phyloP scores from a whole-genome alignment of 1,139 yeast species.

The Geotrichum restrictum region DNA sequence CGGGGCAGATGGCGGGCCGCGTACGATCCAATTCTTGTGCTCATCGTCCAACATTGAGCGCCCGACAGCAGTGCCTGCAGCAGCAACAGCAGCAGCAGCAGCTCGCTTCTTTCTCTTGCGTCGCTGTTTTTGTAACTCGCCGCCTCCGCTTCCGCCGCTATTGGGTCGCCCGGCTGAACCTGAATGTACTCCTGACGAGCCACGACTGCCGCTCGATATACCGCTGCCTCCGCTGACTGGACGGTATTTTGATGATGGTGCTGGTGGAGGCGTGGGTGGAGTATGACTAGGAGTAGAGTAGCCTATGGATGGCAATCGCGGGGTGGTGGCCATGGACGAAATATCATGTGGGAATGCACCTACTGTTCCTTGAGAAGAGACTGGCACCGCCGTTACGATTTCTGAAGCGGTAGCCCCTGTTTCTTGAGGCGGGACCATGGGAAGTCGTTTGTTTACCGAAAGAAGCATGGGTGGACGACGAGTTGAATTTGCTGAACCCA shows the following conservation, averaged over 20 bases:
- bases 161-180: no score
- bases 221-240: background rate
- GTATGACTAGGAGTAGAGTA: conserved; percentile 13
- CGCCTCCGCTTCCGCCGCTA: no score
- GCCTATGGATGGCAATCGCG: background rate
- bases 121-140: no score
- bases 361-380: background rate
- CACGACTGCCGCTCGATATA: background rate
- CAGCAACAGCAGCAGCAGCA: no score
- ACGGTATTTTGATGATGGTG: background rate
- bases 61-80: no score
- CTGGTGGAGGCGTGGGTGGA: conserved; percentile 13
- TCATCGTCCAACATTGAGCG: no score
- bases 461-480: conserved; percentile 14
- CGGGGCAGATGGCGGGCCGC: no score
- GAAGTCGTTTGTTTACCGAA: conserved; percentile 13
- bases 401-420: no score
- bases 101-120: no score
- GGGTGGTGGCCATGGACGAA: conserved; percentile 1
- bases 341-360: background rate
- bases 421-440: conserved; percentile 11
- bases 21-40: no score
- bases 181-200: background rate
- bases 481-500: conserved; percentile 7
- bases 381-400: background rate